Conservation (phyloP, 495 filamentous ascomycete species). For the Xylaria palmicola region DNA sequence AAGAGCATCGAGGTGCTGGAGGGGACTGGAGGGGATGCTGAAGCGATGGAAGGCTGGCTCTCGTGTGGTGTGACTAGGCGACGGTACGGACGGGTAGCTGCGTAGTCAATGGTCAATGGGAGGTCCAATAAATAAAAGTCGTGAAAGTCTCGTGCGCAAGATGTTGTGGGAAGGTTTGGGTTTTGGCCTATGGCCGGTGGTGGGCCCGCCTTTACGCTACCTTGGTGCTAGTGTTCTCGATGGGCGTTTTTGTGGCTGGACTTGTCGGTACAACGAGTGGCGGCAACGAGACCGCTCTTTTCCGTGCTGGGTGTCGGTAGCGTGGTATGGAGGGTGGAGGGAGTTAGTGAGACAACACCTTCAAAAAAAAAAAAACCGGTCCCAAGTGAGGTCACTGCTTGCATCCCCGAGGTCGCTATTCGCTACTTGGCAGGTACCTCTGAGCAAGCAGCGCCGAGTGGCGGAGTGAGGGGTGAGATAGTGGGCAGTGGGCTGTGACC, state of each 20-base stretch:
- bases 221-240: background rate
- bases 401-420: slow-evolving; percentile 6
- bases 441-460: too few species aligned
- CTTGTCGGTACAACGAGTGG: background rate
- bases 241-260: background rate
- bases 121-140: background rate
- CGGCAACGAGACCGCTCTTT: slow-evolving; percentile 8
- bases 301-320: background rate
- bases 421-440: background rate
- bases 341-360: background rate
- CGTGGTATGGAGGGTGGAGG: background rate
- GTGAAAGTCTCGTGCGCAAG: background rate
- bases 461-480: background rate
- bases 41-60: background rate
- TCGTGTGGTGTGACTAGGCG: slow-evolving; percentile 1
- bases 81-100: background rate
- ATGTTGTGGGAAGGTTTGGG: background rate
- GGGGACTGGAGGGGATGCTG: background rate
- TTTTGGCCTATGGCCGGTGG: background rate
- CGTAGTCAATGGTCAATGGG: background rate
- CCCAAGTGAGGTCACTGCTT: background rate
- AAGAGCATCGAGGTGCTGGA: background rate
- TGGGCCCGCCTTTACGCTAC: background rate
- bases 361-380: slow-evolving; percentile 5
- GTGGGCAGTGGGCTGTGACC: too few species aligned